Evolutionary conservation across 352 stramenopile genomes (phyloP).

Genomic region (Globisporangium radiosum): DNA sequence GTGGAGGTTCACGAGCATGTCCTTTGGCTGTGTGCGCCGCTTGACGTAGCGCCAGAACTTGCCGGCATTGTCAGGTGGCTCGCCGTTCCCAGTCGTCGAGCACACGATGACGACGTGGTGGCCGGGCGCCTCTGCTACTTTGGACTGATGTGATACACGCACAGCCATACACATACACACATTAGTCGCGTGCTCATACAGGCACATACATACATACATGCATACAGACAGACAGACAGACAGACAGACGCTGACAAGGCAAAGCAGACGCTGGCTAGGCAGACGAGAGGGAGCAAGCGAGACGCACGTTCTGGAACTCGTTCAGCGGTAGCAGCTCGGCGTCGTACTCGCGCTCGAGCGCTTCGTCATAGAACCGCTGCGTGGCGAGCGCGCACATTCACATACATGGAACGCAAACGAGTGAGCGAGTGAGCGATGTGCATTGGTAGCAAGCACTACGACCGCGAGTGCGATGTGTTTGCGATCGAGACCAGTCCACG

Average conservation of each 20-base stretch:
- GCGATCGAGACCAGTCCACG: no score
- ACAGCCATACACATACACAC: no score
- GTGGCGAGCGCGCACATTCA: background rate
- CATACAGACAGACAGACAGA: background rate
- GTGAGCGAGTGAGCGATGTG: background rate
- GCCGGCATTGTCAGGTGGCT: conserved; percentile 91
- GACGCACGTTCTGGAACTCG: conserved; percentile 58
- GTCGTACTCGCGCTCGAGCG: conserved; percentile 45
- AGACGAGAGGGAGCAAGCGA: background rate
- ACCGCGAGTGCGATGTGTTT: no score
- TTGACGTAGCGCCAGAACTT: conserved; percentile 93
- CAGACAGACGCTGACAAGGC: background rate
- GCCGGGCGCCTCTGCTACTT: conserved; percentile 28
- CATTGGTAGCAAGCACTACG: no score
- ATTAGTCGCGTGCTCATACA: no score
- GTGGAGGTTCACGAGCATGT: conserved; percentile 63
- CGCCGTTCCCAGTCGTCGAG: conserved; percentile 94
- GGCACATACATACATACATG: no score
- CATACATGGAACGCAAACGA: background rate
- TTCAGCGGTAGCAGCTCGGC: conserved; percentile 51
- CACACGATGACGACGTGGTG: conserved; percentile 83
- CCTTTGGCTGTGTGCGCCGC: conserved; percentile 67
- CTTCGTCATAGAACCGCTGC: conserved; percentile 65
- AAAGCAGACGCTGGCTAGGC: background rate
- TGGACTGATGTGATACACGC: conserved; percentile 17